Evolutionary conservation across 306 rosid species (phyloP).

Genomic region (Psophocarpus tetragonolobus): DNA sequence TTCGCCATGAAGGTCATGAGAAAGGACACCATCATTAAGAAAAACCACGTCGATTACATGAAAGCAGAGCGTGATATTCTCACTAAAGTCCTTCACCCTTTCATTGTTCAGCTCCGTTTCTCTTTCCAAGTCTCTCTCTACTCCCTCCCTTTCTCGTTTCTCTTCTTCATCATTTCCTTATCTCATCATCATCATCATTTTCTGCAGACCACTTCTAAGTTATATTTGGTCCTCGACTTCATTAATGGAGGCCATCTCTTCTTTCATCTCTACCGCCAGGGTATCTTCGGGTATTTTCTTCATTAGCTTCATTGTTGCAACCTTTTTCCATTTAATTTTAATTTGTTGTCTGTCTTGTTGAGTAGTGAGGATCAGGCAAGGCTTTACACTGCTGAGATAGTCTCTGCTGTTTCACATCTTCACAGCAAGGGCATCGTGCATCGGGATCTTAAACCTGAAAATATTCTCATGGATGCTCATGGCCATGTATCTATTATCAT

Average conservation of each 20-base stretch:
- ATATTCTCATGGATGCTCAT: conserved; percentile 84
- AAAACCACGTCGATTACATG: conserved; percentile 94
- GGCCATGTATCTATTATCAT: conserved; percentile 68
- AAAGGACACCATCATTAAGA: conserved; percentile 82
- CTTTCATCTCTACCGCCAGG: conserved; percentile 85
- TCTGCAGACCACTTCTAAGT: conserved; percentile 80
- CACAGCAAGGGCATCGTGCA: conserved; percentile 87
- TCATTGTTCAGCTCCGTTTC: conserved; percentile 86
- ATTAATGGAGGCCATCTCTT: conserved; percentile 97
- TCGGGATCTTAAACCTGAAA: conserved; percentile 97
- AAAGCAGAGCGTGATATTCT: conserved; percentile 95
- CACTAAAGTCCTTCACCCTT: conserved; percentile 85
- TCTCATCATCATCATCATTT: conserved; percentile 4
- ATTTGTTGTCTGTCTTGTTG: conserved; percentile 54
- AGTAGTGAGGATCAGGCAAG: conserved; percentile 97
- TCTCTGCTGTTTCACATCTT: conserved; percentile 93
- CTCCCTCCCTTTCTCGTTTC: too few relatives aligned
- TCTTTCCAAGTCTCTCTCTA: conserved; percentile 79
- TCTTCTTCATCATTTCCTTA: too few relatives aligned
- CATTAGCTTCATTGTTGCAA: neutral
- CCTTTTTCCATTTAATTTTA: conserved; percentile 19
- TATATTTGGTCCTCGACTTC: conserved; percentile 88
- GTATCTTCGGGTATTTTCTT: conserved; percentile 71
- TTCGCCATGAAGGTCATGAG: conserved; percentile 98
- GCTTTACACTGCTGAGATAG: conserved; percentile 91